Percentiles rank a stretch among this genome's conserved stretches.
phyloP scores from a whole-genome alignment of 352 stramenopile species.

The Phytophthora constricta region DNA sequence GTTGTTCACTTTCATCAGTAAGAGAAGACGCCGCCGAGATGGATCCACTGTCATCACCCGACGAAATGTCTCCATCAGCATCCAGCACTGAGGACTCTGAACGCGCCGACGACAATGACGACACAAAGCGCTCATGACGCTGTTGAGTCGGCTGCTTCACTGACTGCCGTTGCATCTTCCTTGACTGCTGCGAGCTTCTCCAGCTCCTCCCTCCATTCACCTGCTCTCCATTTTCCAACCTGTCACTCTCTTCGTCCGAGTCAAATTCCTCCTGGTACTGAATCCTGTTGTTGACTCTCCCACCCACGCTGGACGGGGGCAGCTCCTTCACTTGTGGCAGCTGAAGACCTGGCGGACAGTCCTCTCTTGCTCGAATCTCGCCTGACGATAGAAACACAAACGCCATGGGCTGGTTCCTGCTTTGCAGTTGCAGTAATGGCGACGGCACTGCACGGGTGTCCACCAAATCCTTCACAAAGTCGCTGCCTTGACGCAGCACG shows the following conservation, averaged over 20 bases:
- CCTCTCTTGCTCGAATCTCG: slow-evolving; percentile 64
- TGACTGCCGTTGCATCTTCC: neutral
- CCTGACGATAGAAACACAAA: slow-evolving; percentile 67
- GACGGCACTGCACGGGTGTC: neutral
- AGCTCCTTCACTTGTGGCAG: slow-evolving; percentile 31
- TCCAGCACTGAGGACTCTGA: neutral
- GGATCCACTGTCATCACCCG: neutral
- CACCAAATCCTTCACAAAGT: slow-evolving; percentile 3
- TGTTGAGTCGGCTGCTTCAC: neutral
- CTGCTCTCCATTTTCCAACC: slow-evolving; percentile 5
- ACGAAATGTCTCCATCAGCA: slow-evolving; percentile 3
- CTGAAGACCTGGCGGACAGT: slow-evolving; percentile 55
- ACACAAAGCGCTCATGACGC: slow-evolving; percentile 1
- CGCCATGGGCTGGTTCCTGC: slow-evolving; percentile 54
- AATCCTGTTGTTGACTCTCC: neutral
- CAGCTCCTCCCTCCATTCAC: neutral
- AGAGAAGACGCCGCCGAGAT: neutral
- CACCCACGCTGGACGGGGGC: neutral
- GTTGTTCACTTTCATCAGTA: neutral
- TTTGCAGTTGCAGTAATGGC: neutral
- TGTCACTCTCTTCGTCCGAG: slow-evolving; percentile 16
- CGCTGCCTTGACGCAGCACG: slow-evolving; percentile 25
- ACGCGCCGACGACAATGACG: neutral
- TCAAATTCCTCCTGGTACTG: slow-evolving; percentile 5
- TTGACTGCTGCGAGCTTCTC: neutral